Base-by-base conservation (phyloP, 768 basidiomycete genomes). In the Suillus ampliporus region DNA sequence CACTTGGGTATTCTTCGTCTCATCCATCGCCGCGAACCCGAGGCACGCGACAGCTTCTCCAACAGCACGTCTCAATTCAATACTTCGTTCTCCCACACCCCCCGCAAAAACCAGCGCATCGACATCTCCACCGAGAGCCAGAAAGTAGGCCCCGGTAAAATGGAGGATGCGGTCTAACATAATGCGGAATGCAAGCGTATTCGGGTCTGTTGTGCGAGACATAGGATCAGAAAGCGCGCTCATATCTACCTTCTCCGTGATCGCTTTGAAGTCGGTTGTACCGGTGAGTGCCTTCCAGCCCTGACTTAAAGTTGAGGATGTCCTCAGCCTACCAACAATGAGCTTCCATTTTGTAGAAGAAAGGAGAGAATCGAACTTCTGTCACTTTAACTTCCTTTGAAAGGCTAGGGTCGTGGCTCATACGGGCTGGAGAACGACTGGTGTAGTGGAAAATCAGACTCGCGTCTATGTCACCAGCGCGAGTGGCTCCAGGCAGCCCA, bases 51-150 rank as follows among this genome's bases (percentile, higher is more conserved):
- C 77, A 38, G 82, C 79, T 40, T 80, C 73, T 4, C 82, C 81
- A 19, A 96, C 79, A 21, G 85, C 84, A 44, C 76, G 71, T 46
- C 95, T 77, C 59, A 98, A 75, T 66, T 84, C 81, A 19, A 75
- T 78, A 63, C 88, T 85, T 66, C 81, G 82, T 75, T 97, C 95
- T 0, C 95, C 95, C 58, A 97, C 93, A 0, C 94, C 94, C 4
- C 95, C 94, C 0, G 91, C 83, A 72, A 96, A 95, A 14, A 95
- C 91, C 46, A 96, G 69, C 2, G 89, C 94, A 72, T 95, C 90
- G 13, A 95, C 84, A 28, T 80, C 63, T 17, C 85, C 84, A 37
- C 80, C 81, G 26, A 95, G 83, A 72, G 91, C 89, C 67, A 93
- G 77, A 67, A 89, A 86, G 73, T 94, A 95, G 52, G 87, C 82